Base-by-base conservation (phyloP, 1,284 basidiomycete species). In the Malassezia slooffiae region DNA sequence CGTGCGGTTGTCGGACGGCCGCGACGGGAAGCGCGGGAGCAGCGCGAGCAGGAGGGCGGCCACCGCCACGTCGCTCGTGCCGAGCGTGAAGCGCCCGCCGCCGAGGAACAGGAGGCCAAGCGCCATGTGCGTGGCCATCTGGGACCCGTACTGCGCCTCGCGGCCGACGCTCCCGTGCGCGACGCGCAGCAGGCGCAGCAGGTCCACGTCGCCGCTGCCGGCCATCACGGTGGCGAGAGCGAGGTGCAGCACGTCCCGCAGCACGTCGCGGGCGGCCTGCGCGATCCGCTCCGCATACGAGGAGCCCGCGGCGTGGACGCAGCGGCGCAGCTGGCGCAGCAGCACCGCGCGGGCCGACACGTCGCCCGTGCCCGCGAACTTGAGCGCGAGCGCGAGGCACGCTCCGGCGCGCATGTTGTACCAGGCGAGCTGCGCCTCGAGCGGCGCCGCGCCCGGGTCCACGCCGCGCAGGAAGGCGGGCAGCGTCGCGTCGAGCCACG, bases 31-130 rank as follows among this genome's bases (percentile, higher is more conserved):
- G 7, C 49, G 55, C n/a, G 63, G 65, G 63, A 85, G 86, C 73
- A 93, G 88, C 0, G 93, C 80, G 12, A 84, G 78, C 46, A 89
- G 73, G 76, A 99, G 80, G 46, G 81, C 81, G 0, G 90, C 91
- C 43, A 96, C 82, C 0, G 88, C 85, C 7, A 84, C 78, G 67
- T 96, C 82, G 3, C 89, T 93, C 9, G 80, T 87, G 13, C 89
- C 90, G 11, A 97, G 74, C 0, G 90, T 95, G 70, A 82, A 90
- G 19, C 88, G 79, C 5, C 93, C 93, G 20, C 84, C 82, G 12
- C 93, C 93, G 3, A 96, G 78, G 76, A 96, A 96, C 22, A 97
- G 76, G 17, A 97, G 73, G 0, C 93, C 93, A 15, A 95, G 73
- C 1, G 90, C 83, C 74, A 89, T 81, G 70, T 95, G 87, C 3